Evolutionary conservation across 1,284 basidiomycete species (phyloP), one percentile per base, ranked within the genome.

Genomic region (Trichosporon ovoides): DNA sequence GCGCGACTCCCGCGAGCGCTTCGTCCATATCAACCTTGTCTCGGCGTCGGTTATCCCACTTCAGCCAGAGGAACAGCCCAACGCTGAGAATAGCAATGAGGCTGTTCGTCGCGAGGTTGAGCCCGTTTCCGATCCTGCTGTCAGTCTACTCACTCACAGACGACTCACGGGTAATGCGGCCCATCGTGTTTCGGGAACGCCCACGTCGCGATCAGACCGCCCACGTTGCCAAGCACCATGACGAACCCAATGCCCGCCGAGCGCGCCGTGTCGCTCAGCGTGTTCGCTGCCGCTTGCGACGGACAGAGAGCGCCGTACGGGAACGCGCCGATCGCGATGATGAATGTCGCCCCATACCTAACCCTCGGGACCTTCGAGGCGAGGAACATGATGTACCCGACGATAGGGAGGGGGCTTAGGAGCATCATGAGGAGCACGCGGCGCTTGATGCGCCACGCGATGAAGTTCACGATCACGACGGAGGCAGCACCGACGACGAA

Each of bases 401-500:
- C 55, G 13, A 70, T 60, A 66, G 73, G 72, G 16, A 74, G 55
- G 2, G 70, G 62, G 2, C 68, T 63, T 1, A 62, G 65, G n/a
- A 60, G 36, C 36, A 74, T 54, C 43, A 52, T 52, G 50, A 52
- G 13, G 50, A 37, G 6, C 14, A 48, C 22, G 43, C 43, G 43
- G 14, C 19, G 18, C 10, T 36, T 35, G 13, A 52, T 14, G 6
- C 31, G 33, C 50, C 49, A 51, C 2, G 34, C 19, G 11, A 51
- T 5, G 20, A 36, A 51, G 31, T 34, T 51, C 18, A 20, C 14
- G 13, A 36, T n/a, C 5, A 36, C 38, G 1, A 67, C 66, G 19
- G 66, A 65, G 18, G 24, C 43, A 1, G 69, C 74, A 1, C 74
- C 74, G 9, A 67, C 68, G 11, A 76, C 57, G 55, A 73, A 71